Evolutionary conservation across 2,329 filamentous ascomycete genomes (phyloP), one percentile per base, ranked within the genome.

Genomic region (Furcasterigmium furcatum): DNA sequence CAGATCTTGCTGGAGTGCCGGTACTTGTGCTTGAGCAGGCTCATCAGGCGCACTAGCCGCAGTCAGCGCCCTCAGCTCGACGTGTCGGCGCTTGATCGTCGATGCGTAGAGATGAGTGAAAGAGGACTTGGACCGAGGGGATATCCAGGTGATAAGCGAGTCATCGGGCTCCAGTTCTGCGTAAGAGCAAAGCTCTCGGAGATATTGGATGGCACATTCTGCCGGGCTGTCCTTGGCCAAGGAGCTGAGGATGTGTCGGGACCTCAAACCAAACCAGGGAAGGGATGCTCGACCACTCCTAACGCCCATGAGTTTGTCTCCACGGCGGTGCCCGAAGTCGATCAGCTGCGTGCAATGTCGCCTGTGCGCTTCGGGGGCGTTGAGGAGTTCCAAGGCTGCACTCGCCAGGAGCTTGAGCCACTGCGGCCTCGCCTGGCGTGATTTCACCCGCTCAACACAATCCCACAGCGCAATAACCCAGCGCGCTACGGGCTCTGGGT

Each of bases 201-300:
- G 38, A 20, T 41, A 46, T 21, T 35, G 10, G 21, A 46, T 41
- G 13, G 38, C 44, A 12, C 27, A 46, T 12, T 35, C 29, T 5
- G 14, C 38, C 8, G 36, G 8, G 25, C 22, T 24, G 12, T 22
- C 18, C n/a, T 12, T 9, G 3, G 13, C 9, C 12, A 41, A 38
- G 4, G 36, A 13, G 6, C 14, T 13, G 9, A 46, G 10, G 22
- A 46, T 36, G n/a, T 46, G 44, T 6, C 13, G 38, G 6, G 27
- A 41, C 18, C 44, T 22, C 5, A 46, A 29, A 2, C 44, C 44
- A 25, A 46, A 46, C 44, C 44, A 46, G 10, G 44, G 44, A 7
- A 46, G 12, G 30, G 30, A 13, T 14, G 9, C 30, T n/a, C 16
- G 14, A 16, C 30, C 30, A n/a, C 30, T 32, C 13, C 14, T 13